phyloP scores from a whole-genome alignment of 2,329 filamentous ascomycete species.

The Byssothecium circinans region DNA sequence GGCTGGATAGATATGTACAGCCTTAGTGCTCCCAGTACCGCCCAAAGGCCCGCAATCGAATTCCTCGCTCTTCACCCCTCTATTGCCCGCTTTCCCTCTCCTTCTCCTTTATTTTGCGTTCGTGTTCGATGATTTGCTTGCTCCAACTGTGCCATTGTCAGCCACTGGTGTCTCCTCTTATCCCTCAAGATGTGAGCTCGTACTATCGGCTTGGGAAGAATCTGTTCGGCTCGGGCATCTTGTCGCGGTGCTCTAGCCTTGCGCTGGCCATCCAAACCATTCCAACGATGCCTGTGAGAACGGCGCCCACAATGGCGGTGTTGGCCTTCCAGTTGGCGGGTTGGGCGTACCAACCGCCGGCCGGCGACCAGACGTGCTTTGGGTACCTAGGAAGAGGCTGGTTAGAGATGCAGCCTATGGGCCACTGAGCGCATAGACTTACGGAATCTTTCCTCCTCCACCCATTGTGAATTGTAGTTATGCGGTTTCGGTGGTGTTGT shows the following conservation, averaged over 20 bases:
- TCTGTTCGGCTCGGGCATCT: slow-evolving; percentile 73
- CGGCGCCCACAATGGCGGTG: slow-evolving; percentile 73
- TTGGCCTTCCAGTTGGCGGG: slow-evolving; percentile 94
- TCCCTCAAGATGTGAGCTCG: slow-evolving; percentile 41
- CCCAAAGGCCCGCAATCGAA: slow-evolving; percentile 15
- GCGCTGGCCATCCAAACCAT: slow-evolving; percentile 73
- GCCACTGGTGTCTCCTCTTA: slow-evolving; percentile 15
- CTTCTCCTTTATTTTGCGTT: slow-evolving; percentile 52
- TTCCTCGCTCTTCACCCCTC: slow-evolving; percentile 8
- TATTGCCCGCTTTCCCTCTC: slow-evolving; percentile 30
- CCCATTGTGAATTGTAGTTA: slow-evolving; percentile 63
- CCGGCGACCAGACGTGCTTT: slow-evolving; percentile 98
- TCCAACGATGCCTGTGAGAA: slow-evolving; percentile 68
- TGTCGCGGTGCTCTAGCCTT: slow-evolving; percentile 70
- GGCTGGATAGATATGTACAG: slow-evolving; percentile 44
- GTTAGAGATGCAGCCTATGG: slow-evolving; percentile 17
- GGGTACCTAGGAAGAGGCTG: slow-evolving; percentile 68
- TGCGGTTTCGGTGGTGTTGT: slow-evolving; percentile 19
- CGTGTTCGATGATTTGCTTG: slow-evolving; percentile 70
- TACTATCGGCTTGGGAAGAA: slow-evolving; percentile 87
- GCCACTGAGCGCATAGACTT: slow-evolving; percentile 29
- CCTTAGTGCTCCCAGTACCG: slow-evolving; percentile 29
- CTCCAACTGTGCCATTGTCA: slow-evolving; percentile 61
- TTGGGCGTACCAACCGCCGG: slow-evolving; percentile 96
- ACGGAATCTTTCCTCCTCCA: slow-evolving; percentile 73